Percentiles rank a stretch among this genome's conserved stretches.
Conservation (phyloP, 2,329 filamentous ascomycete genomes). For the Colletotrichum sublineola region DNA sequence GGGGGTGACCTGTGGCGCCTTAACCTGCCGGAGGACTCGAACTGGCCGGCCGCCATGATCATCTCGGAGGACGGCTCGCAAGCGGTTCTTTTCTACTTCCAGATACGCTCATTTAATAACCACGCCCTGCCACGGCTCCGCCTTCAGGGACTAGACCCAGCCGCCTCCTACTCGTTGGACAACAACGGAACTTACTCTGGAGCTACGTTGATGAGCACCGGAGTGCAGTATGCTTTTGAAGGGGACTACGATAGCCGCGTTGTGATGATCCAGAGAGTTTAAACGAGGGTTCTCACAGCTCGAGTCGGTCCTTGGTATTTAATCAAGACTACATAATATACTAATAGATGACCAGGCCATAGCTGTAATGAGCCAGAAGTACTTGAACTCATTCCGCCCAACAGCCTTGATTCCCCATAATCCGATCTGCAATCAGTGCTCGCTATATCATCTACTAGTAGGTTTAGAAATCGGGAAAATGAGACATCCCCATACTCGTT, state of each 20-base stretch:
- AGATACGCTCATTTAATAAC: constrained; percentile 66
- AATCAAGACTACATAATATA: background rate
- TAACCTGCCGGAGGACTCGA: constrained; percentile 67
- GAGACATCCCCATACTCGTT: too few relatives aligned
- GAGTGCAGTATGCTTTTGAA: constrained; percentile 65
- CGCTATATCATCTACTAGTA: background rate
- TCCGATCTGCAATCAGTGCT: background rate
- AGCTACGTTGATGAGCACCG: constrained; percentile 72
- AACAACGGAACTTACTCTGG: constrained; percentile 67
- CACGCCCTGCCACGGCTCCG: constrained; percentile 66
- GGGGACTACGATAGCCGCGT: constrained; percentile 70
- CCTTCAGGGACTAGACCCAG: constrained; percentile 68
- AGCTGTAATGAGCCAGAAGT: background rate
- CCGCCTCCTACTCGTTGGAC: constrained; percentile 64
- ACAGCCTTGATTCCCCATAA: background rate
- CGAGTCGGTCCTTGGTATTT: background rate
- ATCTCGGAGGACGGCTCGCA: constrained; percentile 63
- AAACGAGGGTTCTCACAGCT: background rate
- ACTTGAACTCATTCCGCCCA: background rate
- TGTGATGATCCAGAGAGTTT: constrained; percentile 65
- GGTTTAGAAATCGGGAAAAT: too few relatives aligned
- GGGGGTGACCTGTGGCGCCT: constrained; percentile 72
- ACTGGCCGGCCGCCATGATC: constrained; percentile 74
- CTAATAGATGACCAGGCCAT: background rate
- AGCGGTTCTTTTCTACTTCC: constrained; percentile 72